These are phyloP conservation scores for Tuber calosporum DNA, from an alignment of 495 filamentous ascomycete species.

Conservation along the genomic window DNA sequence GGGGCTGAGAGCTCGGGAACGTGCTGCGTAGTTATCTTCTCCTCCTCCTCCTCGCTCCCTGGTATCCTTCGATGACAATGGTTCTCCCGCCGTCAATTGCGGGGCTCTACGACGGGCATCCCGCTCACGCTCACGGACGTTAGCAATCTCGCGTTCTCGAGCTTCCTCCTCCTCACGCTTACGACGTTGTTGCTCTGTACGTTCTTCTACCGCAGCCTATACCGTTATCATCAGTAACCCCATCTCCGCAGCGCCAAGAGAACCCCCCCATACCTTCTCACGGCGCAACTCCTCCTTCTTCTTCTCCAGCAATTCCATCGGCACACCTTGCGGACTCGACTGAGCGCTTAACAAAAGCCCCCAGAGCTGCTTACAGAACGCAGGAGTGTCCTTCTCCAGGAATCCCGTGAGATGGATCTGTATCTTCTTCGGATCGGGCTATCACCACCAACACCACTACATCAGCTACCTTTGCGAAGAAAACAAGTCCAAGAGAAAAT, in stretches of 20 bases:
- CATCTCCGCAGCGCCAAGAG: constrained; percentile 17
- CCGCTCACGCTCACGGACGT: constrained; percentile 65
- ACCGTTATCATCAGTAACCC: constrained; percentile 24
- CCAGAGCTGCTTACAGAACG: constrained; percentile 94
- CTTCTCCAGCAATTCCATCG: constrained; percentile 86
- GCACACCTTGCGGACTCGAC: constrained; percentile 77
- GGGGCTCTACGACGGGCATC: constrained; percentile 57
- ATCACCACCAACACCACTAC: constrained; percentile 9
- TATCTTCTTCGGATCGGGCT: constrained; percentile 92
- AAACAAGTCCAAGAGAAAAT: constrained; percentile 8
- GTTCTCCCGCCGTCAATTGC: neutral
- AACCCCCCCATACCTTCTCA: constrained; percentile 61
- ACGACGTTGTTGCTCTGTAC: constrained; percentile 55
- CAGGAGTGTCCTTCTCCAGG: constrained; percentile 81
- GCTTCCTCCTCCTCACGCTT: constrained; percentile 55
- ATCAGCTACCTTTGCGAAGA: constrained; percentile 7
- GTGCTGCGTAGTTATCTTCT: constrained; percentile 46
- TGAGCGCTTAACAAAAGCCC: constrained; percentile 83
- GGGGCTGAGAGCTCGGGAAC: constrained; percentile 47
- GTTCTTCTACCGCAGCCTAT: constrained; percentile 76
- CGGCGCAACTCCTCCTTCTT: constrained; percentile 92
- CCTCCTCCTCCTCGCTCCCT: constrained; percentile 43
- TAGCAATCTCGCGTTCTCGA: constrained; percentile 56
- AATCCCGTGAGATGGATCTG: constrained; percentile 93
- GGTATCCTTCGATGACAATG: constrained; percentile 37